A percentile compares a stretch with the other conserved stretches of the same genome.
Evolutionary conservation across 495 filamentous ascomycete species (phyloP).

Genomic region (Aspergillus leporis): DNA sequence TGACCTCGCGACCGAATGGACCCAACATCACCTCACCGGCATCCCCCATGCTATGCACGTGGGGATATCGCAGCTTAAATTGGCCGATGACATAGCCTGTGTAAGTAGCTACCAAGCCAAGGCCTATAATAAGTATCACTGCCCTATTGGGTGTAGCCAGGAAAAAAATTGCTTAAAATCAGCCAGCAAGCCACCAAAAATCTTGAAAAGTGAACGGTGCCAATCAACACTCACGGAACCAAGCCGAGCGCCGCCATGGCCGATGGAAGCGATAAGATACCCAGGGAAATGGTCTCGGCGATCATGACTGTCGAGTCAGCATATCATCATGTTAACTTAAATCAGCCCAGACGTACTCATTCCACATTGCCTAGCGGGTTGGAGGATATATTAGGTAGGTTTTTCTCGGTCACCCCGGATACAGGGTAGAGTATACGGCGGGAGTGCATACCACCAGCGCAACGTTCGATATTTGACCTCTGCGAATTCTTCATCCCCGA

Average conservation of each 20-base stretch:
- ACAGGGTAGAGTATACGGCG: neutral
- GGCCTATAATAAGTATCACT: slow-evolving; percentile 60
- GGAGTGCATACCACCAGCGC: slow-evolving; percentile 31
- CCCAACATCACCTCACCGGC: slow-evolving; percentile 68
- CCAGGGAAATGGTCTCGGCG: slow-evolving; percentile 64
- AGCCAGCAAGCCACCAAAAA: slow-evolving; percentile 8
- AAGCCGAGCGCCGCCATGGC: slow-evolving; percentile 60
- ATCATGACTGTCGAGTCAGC: slow-evolving; percentile 47
- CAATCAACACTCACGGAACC: slow-evolving; percentile 32
- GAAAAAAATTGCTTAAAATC: neutral
- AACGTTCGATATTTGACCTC: slow-evolving; percentile 37
- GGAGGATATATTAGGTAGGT: neutral
- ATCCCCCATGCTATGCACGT: slow-evolving; percentile 72
- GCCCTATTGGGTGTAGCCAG: slow-evolving; percentile 24
- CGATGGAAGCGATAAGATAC: slow-evolving; percentile 59
- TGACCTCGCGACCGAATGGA: slow-evolving; percentile 59
- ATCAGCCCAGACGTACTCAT: slow-evolving; percentile 20
- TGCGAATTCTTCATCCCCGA: slow-evolving; percentile 27
- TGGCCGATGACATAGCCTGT: slow-evolving; percentile 76
- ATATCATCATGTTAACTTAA: neutral
- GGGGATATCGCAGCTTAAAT: slow-evolving; percentile 51
- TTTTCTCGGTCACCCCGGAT: slow-evolving; percentile 7
- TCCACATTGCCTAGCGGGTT: slow-evolving; percentile 25
- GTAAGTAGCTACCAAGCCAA: slow-evolving; percentile 72
- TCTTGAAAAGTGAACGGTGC: neutral